Base-by-base conservation (phyloP, 2,329 filamentous ascomycete species). In the Colletotrichum limetticola region DNA sequence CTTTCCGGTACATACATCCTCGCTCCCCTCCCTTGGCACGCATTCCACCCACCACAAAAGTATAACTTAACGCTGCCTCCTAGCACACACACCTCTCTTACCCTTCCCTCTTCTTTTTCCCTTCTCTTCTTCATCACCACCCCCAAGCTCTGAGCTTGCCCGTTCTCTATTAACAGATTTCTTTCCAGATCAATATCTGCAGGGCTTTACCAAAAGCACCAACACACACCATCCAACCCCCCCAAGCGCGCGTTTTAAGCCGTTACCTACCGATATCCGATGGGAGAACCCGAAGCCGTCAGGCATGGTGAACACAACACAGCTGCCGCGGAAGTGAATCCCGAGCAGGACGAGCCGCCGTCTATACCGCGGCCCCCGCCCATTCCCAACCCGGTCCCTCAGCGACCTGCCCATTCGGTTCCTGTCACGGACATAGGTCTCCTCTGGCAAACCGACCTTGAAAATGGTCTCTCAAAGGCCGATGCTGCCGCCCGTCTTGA, bases 401-500 rank as follows among this genome's bases (percentile, higher is more conserved):
- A 73, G 16, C 66, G 71, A 46, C 66, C 66, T 52, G 75, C 82
- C 59, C 80, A 84, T 72, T 73, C 75, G 16, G 66, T 77, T 22
- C 63, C 74, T 49, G 74, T 75, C 57, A 62, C 67, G 68, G 76
- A 80, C 71, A 75, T 83, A 76, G 79, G 80, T 71, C 71, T 71
- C 35, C 76, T 79, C 61, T 82, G 88, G 77, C 79, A 81, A 71
- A 86, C 86, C 74, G 80, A 85, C 76, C 76, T 83, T 74, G 79
- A 85, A 68, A 79, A 92, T 91, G 92, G 92, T 79, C 86, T 94
- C 84, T 88, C 86, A 80, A 83, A 82, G 78, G 80, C 85, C 76
- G 91, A 94, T 81, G 92, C 92, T 75, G 86, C 88, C 82, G 86
- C 86, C 84, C 92, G 92, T 81, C 87, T 94, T 79, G 83, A 84